Evolutionary conservation across 345 rosid genomes (phyloP), one percentile per base, ranked within the genome.

Genomic region (Eucalyptus polyanthemos): DNA sequence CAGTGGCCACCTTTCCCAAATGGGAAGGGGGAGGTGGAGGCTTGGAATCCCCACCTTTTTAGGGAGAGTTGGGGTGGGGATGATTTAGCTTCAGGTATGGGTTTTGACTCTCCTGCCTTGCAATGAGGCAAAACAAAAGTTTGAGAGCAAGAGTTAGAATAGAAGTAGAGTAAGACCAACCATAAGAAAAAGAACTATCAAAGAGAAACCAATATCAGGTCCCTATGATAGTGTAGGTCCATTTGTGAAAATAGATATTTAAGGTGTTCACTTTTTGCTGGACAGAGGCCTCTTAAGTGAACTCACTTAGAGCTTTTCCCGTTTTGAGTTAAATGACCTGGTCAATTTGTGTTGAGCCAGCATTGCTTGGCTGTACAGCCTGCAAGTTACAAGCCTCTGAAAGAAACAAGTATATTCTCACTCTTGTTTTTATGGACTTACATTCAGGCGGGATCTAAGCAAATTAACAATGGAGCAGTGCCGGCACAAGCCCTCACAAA

Each of bases 381-480:
- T 27, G 45, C 29, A 6, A 34, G 45, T 56, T 54, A 13, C 62
- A 29, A 44, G 53, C 42, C 19, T 34, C 58, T 86, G 45, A 53
- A 86, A 47, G 42, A 9, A 58, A 62, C 54, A 14, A 40, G 60
- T 31, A 17, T 19, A 51, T 90, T 87, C 34, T 88, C 42, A 29
- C 13, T 40, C 44, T 56, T 37, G 83, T 31, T 22, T 40, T 31
- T 50, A 17, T 80, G 80, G 24, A 45, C 58, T 85, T 87, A 53
- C 87, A 80, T 88, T 56, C 88, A 96, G 99, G 94, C 93, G 65
- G 99, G 99, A 92, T 91, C 99, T 24, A 96, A 93, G 91, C 94
- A 96, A 88, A 89, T 93, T 72, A 89, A 91, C n/a, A 88, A 86
- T 31, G 93, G 91, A 87, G 93, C 92, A 87, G 90, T 89, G 45